Evolutionary conservation across 2,329 filamentous ascomycete species (phyloP).

Genomic region (Fusarium beomiforme): DNA sequence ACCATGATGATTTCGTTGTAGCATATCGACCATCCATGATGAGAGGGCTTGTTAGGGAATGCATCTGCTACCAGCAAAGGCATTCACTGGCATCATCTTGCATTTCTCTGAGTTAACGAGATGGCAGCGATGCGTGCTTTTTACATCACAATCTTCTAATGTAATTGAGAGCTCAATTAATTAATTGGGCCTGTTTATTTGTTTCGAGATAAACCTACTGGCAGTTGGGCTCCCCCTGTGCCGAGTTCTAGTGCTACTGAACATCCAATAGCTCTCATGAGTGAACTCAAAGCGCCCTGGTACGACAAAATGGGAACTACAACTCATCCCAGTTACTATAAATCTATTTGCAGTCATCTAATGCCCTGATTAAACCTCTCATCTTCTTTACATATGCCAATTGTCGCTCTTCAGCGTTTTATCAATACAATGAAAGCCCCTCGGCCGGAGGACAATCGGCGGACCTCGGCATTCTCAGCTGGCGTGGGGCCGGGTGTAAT

Average conservation of each 20-base stretch:
- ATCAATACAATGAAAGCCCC: not conserved
- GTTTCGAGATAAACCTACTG: not conserved
- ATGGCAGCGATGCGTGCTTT: not conserved
- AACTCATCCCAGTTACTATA: not conserved
- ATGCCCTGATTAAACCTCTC: not conserved
- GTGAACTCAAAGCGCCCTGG: not conserved
- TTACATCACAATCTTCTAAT: not conserved
- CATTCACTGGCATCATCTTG: constrained; percentile 3
- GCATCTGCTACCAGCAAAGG: not conserved
- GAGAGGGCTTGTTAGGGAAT: constrained; percentile 17
- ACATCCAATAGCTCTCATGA: not conserved
- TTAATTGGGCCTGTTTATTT: not conserved
- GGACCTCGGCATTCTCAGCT: constrained; percentile 30
- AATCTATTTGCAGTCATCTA: not conserved
- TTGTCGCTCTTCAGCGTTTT: not conserved
- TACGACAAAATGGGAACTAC: not conserved
- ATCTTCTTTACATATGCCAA: not conserved
- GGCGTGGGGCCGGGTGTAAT: not conserved
- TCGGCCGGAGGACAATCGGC: not conserved
- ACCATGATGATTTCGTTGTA: constrained; percentile 21
- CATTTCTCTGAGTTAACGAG: not conserved
- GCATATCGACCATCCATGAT: constrained; percentile 22
- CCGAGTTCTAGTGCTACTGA: not conserved
- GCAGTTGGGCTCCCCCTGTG: not conserved
- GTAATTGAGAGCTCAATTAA: not conserved